These are phyloP conservation scores for Cyclanthera cordifolia DNA, from an alignment of 306 rosid species.

Conservation along the genomic window DNA sequence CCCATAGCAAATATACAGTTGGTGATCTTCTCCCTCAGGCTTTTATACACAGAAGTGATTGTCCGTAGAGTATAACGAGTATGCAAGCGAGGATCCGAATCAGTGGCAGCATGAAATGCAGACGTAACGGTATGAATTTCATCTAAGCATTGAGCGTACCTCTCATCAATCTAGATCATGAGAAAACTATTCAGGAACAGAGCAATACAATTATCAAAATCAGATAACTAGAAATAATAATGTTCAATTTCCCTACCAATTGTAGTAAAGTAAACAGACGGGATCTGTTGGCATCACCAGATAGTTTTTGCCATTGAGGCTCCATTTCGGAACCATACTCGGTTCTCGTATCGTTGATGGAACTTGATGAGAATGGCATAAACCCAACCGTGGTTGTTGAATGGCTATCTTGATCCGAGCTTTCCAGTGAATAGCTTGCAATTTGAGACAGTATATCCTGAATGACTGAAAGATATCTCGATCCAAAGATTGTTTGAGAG, in stretches of 20 bases:
- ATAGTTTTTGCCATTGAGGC: constrained; percentile 23
- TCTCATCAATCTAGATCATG: constrained; percentile 53
- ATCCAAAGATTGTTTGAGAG: constrained; percentile 42
- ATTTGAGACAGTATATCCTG: constrained; percentile 72
- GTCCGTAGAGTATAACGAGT: constrained; percentile 49
- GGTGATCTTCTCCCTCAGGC: constrained; percentile 70
- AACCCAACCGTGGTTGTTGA: constrained; percentile 16
- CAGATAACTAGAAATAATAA: background rate
- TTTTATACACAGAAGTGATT: constrained; percentile 43
- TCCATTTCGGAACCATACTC: constrained; percentile 19
- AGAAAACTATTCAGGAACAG: background rate
- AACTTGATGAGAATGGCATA: background rate
- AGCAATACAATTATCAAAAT: background rate
- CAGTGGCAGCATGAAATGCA: constrained; percentile 77
- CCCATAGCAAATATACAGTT: constrained; percentile 42
- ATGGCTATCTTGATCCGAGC: constrained; percentile 25
- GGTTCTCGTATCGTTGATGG: background rate
- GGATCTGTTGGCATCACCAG: constrained; percentile 46
- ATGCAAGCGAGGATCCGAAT: constrained; percentile 60
- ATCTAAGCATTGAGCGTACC: constrained; percentile 62
- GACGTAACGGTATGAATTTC: constrained; percentile 73
- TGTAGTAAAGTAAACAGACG: constrained; percentile 60
- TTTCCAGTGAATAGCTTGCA: constrained; percentile 52
- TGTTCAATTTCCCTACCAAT: constrained; percentile 31
- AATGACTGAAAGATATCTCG: constrained; percentile 53